phyloP scores from a whole-genome alignment of 179 eudicot genomes.

The Gypsophila paniculata region DNA sequence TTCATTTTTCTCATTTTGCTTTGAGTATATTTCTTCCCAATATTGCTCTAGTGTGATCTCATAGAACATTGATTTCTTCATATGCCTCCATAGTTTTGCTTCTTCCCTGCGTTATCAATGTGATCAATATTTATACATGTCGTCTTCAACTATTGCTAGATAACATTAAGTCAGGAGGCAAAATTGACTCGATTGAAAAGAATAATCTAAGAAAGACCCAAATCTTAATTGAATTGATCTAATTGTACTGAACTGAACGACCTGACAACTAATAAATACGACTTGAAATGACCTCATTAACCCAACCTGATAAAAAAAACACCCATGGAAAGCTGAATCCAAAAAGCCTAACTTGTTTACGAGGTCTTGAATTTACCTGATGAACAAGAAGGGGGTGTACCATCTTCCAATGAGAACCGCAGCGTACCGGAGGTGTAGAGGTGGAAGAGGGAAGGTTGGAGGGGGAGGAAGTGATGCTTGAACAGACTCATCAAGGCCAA shows the following conservation, averaged over 20 bases:
- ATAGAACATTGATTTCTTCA: constrained; percentile 53
- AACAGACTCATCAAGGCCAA: constrained; percentile 35
- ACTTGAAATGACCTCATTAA: neutral
- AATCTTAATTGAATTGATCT: too few species aligned
- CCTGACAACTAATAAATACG: neutral
- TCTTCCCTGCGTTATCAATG: constrained; percentile 38
- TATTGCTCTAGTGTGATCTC: constrained; percentile 61
- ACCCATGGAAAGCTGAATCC: neutral
- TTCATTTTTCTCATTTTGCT: constrained; percentile 33
- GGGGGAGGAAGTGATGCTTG: constrained; percentile 41
- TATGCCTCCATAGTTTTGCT: constrained; percentile 35
- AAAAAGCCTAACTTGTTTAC: neutral
- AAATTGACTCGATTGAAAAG: too few species aligned
- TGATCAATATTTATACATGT: neutral
- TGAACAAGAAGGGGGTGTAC: constrained; percentile 63
- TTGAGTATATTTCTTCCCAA: constrained; percentile 62
- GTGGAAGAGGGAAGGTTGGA: constrained; percentile 29
- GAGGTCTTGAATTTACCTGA: constrained; percentile 29
- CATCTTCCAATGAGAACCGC: constrained; percentile 39
- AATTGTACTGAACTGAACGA: neutral
- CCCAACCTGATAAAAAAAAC: neutral
- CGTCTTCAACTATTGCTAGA: neutral
- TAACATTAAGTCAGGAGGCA: too few species aligned
- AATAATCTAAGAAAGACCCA: neutral
- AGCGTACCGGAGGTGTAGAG: constrained; percentile 24